Conservation (phyloP, 2,329 filamentous ascomycete species). For the Colletotrichum sp. region DNA sequence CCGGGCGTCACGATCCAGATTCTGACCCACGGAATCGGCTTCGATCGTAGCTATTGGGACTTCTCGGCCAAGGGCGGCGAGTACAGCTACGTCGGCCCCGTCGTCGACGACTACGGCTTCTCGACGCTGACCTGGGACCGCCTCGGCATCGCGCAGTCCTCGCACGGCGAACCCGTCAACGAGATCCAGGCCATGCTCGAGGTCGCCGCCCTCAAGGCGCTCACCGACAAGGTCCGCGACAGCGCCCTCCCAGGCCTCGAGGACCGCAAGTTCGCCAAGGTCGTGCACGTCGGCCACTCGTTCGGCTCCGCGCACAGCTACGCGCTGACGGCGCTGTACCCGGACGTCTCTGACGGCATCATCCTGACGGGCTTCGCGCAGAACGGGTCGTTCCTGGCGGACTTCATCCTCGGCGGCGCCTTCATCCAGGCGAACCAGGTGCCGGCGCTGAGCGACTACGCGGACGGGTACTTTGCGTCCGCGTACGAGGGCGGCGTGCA, state of each 20-base stretch:
- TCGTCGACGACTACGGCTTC: slow-evolving; percentile 59
- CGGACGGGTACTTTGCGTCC: slow-evolving; percentile 58
- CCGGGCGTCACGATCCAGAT: slow-evolving; percentile 43
- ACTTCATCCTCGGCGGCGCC: slow-evolving; percentile 51
- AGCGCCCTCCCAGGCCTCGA: slow-evolving; percentile 49
- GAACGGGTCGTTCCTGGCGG: slow-evolving; percentile 46
- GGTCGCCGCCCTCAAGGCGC: slow-evolving; percentile 58
- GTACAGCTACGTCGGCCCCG: slow-evolving; percentile 66
- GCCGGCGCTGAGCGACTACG: slow-evolving; percentile 34
- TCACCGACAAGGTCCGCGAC: slow-evolving; percentile 55
- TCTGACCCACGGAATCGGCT: slow-evolving; percentile 46
- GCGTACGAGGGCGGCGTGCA: slow-evolving; percentile 53
- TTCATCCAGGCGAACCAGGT: slow-evolving; percentile 47
- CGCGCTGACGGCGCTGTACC: slow-evolving; percentile 56
- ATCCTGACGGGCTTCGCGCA: slow-evolving; percentile 66
- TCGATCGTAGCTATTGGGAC: slow-evolving; percentile 64
- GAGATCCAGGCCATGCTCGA: slow-evolving; percentile 65
- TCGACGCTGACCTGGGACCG: slow-evolving; percentile 67
- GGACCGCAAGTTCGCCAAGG: slow-evolving; percentile 38
- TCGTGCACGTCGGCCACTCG: slow-evolving; percentile 68
- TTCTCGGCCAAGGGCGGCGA: slow-evolving; percentile 60
- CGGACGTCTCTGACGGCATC: slow-evolving; percentile 60
- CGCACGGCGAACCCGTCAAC: slow-evolving; percentile 62
- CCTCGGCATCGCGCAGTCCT: slow-evolving; percentile 64
- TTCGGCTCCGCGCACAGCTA: slow-evolving; percentile 67